These are phyloP conservation scores for Aspergillus nidulans DNA, from an alignment of 495 filamentous ascomycete genomes.

Conservation along the genomic window DNA sequence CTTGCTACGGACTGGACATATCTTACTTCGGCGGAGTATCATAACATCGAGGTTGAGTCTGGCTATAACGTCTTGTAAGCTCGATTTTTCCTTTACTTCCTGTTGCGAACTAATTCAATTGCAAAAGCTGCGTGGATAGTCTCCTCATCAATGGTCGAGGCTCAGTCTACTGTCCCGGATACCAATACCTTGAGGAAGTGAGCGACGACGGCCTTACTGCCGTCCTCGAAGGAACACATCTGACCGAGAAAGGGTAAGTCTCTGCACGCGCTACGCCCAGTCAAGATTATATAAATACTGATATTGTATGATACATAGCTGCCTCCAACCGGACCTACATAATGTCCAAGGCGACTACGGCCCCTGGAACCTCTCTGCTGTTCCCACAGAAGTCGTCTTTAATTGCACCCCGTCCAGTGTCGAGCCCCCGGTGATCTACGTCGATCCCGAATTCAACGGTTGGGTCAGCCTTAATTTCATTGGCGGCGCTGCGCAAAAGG, in stretches of 20 bases:
- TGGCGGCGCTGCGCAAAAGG: constrained; percentile 33
- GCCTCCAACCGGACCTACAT: constrained; percentile 6
- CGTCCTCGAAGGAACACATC: constrained; percentile 26
- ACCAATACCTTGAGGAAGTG: constrained; percentile 31
- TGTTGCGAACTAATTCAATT: background rate
- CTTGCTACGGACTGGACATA: constrained; percentile 51
- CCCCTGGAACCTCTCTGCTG: constrained; percentile 12
- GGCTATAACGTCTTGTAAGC: constrained; percentile 37
- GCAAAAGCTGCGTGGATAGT: constrained; percentile 40
- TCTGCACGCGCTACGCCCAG: background rate
- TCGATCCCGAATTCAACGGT: constrained; percentile 22
- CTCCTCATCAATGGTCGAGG: constrained; percentile 53
- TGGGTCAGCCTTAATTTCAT: constrained; percentile 51
- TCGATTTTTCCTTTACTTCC: background rate
- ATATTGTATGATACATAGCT: background rate
- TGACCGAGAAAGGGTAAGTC: constrained; percentile 50
- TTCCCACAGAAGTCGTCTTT: constrained; percentile 34
- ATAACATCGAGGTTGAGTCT: constrained; percentile 32
- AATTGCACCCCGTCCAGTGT: constrained; percentile 35
- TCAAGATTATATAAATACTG: background rate
- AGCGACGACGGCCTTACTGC: constrained; percentile 24
- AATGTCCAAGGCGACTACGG: constrained; percentile 10
- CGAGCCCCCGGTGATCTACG: constrained; percentile 28
- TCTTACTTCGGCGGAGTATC: constrained; percentile 41
- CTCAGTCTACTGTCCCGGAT: constrained; percentile 41